Evolutionary conservation across 1,139 yeast genomes (phyloP).

Genomic region (Candida pseudoviswanathii): DNA sequence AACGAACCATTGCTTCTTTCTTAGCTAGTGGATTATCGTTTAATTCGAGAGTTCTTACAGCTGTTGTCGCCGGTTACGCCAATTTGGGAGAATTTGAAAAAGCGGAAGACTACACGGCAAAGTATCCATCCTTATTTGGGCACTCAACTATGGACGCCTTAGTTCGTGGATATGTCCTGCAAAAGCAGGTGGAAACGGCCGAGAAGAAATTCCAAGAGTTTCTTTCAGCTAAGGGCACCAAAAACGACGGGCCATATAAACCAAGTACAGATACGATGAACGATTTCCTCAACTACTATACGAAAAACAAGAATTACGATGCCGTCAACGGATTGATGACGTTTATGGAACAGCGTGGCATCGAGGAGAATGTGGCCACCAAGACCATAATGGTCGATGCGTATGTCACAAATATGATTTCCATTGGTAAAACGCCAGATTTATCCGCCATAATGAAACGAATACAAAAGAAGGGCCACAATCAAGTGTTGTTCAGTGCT

Average conservation of each 20-base stretch:
- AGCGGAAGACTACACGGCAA: conserved; percentile 30
- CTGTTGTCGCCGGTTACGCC: conserved; percentile 38
- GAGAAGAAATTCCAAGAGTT: conserved; percentile 34
- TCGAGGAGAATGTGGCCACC: conserved; percentile 65
- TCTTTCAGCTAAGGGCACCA: conserved; percentile 15
- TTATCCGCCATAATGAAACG: conserved; percentile 42
- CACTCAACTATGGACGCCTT: conserved; percentile 38
- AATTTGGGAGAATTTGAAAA: conserved; percentile 36
- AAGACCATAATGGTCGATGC: conserved; percentile 64
- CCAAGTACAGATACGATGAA: conserved; percentile 42
- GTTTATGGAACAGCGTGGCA: conserved; percentile 40
- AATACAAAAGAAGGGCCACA: conserved; percentile 43
- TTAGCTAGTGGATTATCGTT: conserved; percentile 23
- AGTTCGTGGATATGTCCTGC: conserved; percentile 36
- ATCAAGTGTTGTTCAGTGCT: conserved; percentile 53
- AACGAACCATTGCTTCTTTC: conserved; percentile 34
- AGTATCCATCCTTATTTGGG: conserved; percentile 22
- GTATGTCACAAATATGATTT: conserved; percentile 50
- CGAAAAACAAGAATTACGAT: conserved; percentile 31
- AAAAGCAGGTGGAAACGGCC: conserved; percentile 34
- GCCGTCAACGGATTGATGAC: conserved; percentile 43
- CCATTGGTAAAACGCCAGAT: conserved; percentile 48
- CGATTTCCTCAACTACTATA: conserved; percentile 36
- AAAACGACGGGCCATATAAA: conserved; percentile 26
- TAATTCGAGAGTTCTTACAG: conserved; percentile 32